Evolutionary conservation across 805 yeast genomes (phyloP), one percentile per base, ranked within the genome.

Genomic region (Starmerella tilneyi): DNA sequence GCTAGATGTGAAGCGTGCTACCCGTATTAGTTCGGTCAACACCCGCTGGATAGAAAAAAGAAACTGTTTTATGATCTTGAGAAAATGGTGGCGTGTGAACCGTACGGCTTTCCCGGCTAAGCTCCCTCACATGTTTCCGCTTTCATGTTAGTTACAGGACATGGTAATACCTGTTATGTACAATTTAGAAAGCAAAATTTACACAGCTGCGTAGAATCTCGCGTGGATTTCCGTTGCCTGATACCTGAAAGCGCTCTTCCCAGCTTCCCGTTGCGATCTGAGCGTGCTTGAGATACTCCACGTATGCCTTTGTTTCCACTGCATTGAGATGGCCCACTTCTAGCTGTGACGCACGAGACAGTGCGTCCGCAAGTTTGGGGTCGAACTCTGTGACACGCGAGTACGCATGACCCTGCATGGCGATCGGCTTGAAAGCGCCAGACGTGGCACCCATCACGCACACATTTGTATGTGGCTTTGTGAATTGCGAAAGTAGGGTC

Each of bases 201-300:
- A 49, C 40, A 51, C 70, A 67, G 15, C 69, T 57, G 45, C 67
- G 70, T 44, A 74, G 53, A 28, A 77, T 43, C 8, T 45, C 57
- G 47, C 73, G 65, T 37, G 84, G 79, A 56, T 78, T 79, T 53
- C 86, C 86, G 56, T 75, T 76, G 28, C 84, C 84, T n/a, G 40
- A 36, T 29, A 73, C 44, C 33, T 76, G 63, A 56, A 73, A 78
- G 56, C 72, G 73, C 53, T 74, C 73, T 26, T 68, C 60, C 41
- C 74, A 58, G 45, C 63, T 63, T 15, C 67, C 68, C 9, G 61
- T 29, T 3, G 66, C 47, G 41, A 67, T 66, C 47, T 65, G 70
- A 41, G 68, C 72, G 37, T 62, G 57, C 6, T 62, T 47, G 41
- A 70, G 63, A 41, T 65, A 71, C 11, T 66, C 61, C 5, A 77